phyloP scores from a whole-genome alignment of 805 yeast species.

The Myxozyma lipomycoides region DNA sequence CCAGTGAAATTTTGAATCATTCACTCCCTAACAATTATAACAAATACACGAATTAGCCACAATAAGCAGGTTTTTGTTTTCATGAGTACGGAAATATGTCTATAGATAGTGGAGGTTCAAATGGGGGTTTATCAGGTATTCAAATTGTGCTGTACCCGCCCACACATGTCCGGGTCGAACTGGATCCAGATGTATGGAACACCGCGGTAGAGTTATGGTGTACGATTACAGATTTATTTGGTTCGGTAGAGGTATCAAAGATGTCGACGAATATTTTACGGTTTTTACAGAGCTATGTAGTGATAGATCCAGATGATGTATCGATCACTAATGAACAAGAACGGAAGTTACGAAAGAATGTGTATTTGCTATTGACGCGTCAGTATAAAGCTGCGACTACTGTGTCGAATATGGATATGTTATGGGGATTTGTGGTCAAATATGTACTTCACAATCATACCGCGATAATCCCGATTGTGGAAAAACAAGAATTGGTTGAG shows the following conservation, averaged over 20 bases:
- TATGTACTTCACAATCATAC: constrained; percentile 14
- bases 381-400: constrained; percentile 7
- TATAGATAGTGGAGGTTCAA: not conserved
- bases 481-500: not conserved
- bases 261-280: constrained; percentile 1
- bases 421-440: constrained; percentile 24
- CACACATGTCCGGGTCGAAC: not conserved
- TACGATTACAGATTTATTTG: constrained; percentile 10
- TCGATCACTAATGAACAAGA: not conserved
- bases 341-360: constrained; percentile 7
- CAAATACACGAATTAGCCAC: too few species aligned
- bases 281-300: constrained; percentile 15
- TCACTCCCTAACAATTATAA: too few species aligned
- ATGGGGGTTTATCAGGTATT: not conserved
- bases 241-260: not conserved
- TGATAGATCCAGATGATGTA: constrained; percentile 1
- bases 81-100: too few species aligned
- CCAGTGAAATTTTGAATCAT: too few species aligned
- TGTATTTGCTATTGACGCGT: constrained; percentile 13
- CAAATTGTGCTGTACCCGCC: not conserved
- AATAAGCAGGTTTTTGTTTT: too few species aligned
- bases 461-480: constrained; percentile 3
- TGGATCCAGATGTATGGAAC: constrained; percentile 7
- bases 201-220: constrained; percentile 11
- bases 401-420: constrained; percentile 18